Evolutionary conservation across 768 basidiomycete genomes (phyloP).

Genomic region (Russula sp.): DNA sequence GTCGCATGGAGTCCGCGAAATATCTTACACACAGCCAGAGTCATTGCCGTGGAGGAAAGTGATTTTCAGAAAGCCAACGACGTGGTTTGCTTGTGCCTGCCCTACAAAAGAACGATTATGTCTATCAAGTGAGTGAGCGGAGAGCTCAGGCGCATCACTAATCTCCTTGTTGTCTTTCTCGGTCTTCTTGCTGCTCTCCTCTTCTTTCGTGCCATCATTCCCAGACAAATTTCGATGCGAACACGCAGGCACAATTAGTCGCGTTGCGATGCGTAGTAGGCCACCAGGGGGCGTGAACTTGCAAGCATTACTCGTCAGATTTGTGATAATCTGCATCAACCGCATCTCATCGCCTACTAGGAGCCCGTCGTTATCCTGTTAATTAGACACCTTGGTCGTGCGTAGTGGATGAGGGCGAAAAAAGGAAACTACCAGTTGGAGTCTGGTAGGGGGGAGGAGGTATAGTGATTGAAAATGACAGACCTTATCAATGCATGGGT

Average conservation of each 20-base stretch:
- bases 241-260: slow-evolving; percentile 37
- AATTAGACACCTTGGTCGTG: background rate
- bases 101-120: no score
- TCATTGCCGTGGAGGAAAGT: background rate
- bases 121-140: slow-evolving; percentile 33
- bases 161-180: background rate
- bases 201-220: background rate
- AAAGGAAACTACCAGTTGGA: background rate
- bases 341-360: slow-evolving; percentile 83
- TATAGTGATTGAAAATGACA: slow-evolving; percentile 12
- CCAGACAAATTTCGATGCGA: slow-evolving; percentile 1
- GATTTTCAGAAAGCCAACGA: background rate
- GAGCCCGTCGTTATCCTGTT: slow-evolving; percentile 51
- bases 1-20: no score
- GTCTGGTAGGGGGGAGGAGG: background rate
- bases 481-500: slow-evolving; percentile 58
- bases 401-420: background rate
- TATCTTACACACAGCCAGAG: no score
- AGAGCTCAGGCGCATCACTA: slow-evolving; percentile 22
- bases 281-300: slow-evolving; percentile 73
- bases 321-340: slow-evolving; percentile 73
- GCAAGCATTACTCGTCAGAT: slow-evolving; percentile 78
- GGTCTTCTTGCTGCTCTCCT: background rate
- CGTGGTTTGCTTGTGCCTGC: no score
- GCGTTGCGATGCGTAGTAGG: slow-evolving; percentile 58